A percentile compares a stretch with the other conserved stretches of the same genome.
Evolutionary conservation across 2,329 filamentous ascomycete species (phyloP).

Genomic region (Aureobasidium vineae): DNA sequence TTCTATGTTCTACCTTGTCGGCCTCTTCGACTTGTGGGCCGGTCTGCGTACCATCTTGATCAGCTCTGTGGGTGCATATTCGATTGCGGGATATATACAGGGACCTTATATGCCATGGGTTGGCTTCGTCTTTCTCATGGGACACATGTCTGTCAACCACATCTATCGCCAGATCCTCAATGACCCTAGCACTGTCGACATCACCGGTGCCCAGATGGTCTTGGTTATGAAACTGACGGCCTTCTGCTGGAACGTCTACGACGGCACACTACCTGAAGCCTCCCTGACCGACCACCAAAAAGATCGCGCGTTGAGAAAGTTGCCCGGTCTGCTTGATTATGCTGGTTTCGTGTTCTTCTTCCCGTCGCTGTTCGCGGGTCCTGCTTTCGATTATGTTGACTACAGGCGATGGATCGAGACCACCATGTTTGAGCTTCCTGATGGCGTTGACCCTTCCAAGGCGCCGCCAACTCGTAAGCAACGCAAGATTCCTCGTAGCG

Average conservation of each 20-base stretch:
- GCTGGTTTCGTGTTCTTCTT: conserved; percentile 94
- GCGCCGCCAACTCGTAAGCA: conserved; percentile 83
- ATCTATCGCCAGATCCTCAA: conserved; percentile 73
- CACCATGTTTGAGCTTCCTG: conserved; percentile 85
- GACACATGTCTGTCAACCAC: conserved; percentile 89
- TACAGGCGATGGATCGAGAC: conserved; percentile 92
- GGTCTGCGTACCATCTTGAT: conserved; percentile 77
- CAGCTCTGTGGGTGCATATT: conserved; percentile 75
- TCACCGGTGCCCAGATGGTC: conserved; percentile 96
- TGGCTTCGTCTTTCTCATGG: conserved; percentile 90
- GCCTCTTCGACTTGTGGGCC: conserved; percentile 88
- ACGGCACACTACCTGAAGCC: conserved; percentile 75
- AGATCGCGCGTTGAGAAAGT: conserved; percentile 69
- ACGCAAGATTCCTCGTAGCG: conserved; percentile 88
- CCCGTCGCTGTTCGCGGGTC: conserved; percentile 82
- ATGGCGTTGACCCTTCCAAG: conserved; percentile 77
- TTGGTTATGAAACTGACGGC: conserved; percentile 95
- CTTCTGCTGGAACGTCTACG: conserved; percentile 97
- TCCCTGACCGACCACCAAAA: conserved; percentile 86
- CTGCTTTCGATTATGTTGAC: conserved; percentile 91
- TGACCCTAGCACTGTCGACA: conserved; percentile 69
- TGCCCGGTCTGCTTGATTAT: conserved; percentile 78
- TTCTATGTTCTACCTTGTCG: conserved; percentile 86
- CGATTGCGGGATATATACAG: conserved; percentile 77
- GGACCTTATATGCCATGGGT: conserved; percentile 98